Percentiles rank a stretch among this genome's conserved stretches.
Evolutionary conservation across 75 land plant species (phyloP).

Genomic region (Sequoia sempervirens): DNA sequence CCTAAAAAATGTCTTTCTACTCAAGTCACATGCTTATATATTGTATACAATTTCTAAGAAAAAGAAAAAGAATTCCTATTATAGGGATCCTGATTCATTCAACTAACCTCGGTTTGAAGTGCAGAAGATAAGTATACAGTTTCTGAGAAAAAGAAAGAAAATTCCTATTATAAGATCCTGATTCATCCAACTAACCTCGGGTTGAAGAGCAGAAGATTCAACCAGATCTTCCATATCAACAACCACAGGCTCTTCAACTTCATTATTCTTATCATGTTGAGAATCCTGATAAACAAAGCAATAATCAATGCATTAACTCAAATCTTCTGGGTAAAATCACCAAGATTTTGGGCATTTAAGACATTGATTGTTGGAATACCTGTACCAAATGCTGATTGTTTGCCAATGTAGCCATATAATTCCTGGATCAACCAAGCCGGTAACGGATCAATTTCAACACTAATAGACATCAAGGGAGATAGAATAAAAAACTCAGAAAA

Average conservation of each 20-base stretch:
- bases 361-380: not conserved
- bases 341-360: not conserved
- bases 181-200: not conserved
- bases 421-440: not conserved
- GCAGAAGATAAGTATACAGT: not conserved
- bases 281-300: conserved; percentile 4
- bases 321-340: no score
- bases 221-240: conserved; percentile 2
- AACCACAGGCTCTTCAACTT: not conserved
- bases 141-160: not conserved
- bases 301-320: not conserved
- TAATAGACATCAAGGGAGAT: not conserved
- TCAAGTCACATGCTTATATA: not conserved
- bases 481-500: not conserved
- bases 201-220: not conserved
- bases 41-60: no score
- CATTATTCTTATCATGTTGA: not conserved
- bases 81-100: no score
- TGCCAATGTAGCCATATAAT: conserved; percentile 6
- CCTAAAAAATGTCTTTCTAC: not conserved
- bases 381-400: conserved; percentile 7
- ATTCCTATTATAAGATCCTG: no score
- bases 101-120: no score
- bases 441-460: not conserved
- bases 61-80: not conserved